A percentile compares a stretch with the other conserved stretches of the same genome.
These are phyloP conservation scores for Oryza glumipatula DNA, from an alignment of 176 grass and related monocot genomes.

Conservation along the genomic window DNA sequence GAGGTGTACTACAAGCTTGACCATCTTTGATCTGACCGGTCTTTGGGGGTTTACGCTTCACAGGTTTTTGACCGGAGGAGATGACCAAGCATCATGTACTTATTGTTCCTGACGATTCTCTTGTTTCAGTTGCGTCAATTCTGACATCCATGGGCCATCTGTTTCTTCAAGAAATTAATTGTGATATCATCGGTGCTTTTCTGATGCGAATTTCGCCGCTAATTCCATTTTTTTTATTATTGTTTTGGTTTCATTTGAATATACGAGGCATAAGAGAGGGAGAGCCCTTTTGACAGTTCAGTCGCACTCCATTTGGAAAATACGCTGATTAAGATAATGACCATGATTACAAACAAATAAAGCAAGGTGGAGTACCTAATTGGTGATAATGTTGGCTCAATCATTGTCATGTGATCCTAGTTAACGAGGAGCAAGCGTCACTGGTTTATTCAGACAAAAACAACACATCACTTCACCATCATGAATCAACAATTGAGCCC, in stretches of 20 bases:
- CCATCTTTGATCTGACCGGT: too few species aligned
- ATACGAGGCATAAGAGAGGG: background rate
- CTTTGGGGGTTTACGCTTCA: background rate
- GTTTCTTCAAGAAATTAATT: background rate
- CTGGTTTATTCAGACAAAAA: background rate
- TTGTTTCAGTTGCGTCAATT: background rate
- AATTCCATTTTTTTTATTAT: background rate
- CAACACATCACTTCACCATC: background rate
- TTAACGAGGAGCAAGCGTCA: background rate
- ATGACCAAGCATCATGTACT: background rate
- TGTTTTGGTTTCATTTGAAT: too few species aligned
- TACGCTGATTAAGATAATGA: background rate
- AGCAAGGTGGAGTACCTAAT: background rate
- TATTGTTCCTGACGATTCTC: background rate
- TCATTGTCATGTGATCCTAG: slow-evolving; percentile 24
- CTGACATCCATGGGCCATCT: background rate
- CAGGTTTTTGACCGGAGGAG: slow-evolving; percentile 19
- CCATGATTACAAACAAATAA: background rate
- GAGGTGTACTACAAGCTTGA: background rate
- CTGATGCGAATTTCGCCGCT: background rate
- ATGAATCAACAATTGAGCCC: background rate
- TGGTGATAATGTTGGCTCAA: slow-evolving; percentile 8
- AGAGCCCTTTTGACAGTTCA: background rate
- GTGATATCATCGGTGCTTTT: background rate
- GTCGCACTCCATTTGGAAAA: background rate